Evolutionary conservation across 495 filamentous ascomycete species (phyloP).

Genomic region (Haplographium delicatum): DNA sequence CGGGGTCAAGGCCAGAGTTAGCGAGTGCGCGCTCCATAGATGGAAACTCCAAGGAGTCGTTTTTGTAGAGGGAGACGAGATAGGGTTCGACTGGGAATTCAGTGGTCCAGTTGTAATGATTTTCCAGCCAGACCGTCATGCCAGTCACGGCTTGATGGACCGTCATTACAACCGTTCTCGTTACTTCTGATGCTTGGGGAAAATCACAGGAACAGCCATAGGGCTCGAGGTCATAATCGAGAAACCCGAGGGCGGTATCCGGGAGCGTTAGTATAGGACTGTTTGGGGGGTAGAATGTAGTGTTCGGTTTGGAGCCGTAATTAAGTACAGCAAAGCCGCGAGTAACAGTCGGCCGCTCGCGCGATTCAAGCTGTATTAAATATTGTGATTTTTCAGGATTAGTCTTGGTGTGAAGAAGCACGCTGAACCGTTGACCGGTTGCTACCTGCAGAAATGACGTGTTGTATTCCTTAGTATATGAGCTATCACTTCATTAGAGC

Average conservation of each 20-base stretch:
- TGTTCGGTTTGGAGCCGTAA: constrained; percentile 30
- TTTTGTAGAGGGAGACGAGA: constrained; percentile 50
- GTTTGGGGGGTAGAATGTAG: constrained; percentile 28
- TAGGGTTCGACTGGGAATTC: constrained; percentile 39
- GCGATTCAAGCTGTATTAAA: constrained; percentile 50
- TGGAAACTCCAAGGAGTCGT: constrained; percentile 34
- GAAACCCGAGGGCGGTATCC: constrained; percentile 36
- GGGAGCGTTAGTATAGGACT: constrained; percentile 35
- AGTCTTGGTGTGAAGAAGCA: constrained; percentile 43
- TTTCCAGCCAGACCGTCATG: constrained; percentile 36
- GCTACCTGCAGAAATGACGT: constrained; percentile 48
- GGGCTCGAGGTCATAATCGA: constrained; percentile 50
- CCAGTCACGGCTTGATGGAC: constrained; percentile 38
- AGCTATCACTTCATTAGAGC: constrained; percentile 13
- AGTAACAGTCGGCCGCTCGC: constrained; percentile 38
- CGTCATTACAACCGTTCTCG: constrained; percentile 43
- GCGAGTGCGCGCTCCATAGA: constrained; percentile 37
- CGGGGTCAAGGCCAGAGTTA: constrained; percentile 50
- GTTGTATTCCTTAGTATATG: constrained; percentile 44
- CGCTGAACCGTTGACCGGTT: constrained; percentile 50
- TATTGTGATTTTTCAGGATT: constrained; percentile 38
- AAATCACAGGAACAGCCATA: constrained; percentile 31
- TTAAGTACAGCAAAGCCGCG: constrained; percentile 49
- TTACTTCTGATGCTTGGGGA: constrained; percentile 48
- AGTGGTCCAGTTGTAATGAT: constrained; percentile 47